Conservation (phyloP, 164 flowering plant genomes). For the Umbilicus rupestris region DNA sequence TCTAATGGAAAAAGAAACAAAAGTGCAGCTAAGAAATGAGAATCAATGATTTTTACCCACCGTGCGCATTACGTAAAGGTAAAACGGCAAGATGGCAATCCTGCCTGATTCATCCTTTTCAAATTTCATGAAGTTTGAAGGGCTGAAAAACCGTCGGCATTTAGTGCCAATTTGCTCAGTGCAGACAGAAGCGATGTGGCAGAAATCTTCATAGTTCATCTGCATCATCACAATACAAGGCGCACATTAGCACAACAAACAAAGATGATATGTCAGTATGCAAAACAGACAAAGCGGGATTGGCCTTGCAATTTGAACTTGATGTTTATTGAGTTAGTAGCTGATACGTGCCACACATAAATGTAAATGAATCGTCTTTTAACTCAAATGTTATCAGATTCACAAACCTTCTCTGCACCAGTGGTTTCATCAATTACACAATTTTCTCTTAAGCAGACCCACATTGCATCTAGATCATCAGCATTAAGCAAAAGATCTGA, state of each 20-base stretch:
- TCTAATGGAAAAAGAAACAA: background rate
- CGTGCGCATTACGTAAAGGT: constrained; percentile 97
- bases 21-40: background rate
- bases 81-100: constrained; percentile 91
- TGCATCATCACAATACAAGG: constrained; percentile 21
- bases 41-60: constrained; percentile 22
- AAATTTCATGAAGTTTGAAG: constrained; percentile 98
- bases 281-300: background rate
- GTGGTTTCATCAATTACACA: constrained; percentile 98
- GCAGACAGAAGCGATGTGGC: constrained; percentile 97
- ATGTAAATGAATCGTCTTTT: background rate
- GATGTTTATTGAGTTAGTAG: too few relatives aligned
- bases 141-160: constrained; percentile 93
- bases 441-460: constrained; percentile 93
- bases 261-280: background rate
- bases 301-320: background rate
- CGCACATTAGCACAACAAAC: background rate
- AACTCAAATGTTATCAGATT: background rate
- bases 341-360: background rate
- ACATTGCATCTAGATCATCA: constrained; percentile 97
- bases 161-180: constrained; percentile 95
- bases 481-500: constrained; percentile 90
- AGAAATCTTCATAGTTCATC: constrained; percentile 99
- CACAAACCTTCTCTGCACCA: constrained; percentile 85
- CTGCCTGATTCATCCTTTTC: constrained; percentile 97